Evolutionary conservation across 169 alveolate genomes (phyloP).

Genomic region (Plasmodium billcollinsi): DNA sequence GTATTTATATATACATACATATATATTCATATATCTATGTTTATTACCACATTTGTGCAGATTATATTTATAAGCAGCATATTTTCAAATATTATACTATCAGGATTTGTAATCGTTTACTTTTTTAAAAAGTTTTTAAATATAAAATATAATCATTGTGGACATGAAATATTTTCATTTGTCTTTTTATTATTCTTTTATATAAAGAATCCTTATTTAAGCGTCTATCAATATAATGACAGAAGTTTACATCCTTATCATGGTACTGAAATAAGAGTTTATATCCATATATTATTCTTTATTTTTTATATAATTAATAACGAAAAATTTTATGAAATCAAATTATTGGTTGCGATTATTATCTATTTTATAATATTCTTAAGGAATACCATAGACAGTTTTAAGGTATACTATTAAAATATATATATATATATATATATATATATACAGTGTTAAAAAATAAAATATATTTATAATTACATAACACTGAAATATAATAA

Average conservation of each 20-base stretch:
- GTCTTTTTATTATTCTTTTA: slow-evolving; percentile 54
- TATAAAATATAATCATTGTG: slow-evolving; percentile 44
- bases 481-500: too few species aligned
- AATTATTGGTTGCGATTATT: slow-evolving; percentile 39
- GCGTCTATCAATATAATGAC: slow-evolving; percentile 52
- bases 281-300: slow-evolving; percentile 37
- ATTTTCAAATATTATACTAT: slow-evolving; percentile 14
- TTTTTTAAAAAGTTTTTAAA: slow-evolving; percentile 64
- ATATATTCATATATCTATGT: background rate
- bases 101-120: slow-evolving; percentile 52
- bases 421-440: background rate
- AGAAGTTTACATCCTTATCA: slow-evolving; percentile 68
- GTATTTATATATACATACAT: background rate
- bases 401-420: slow-evolving; percentile 27
- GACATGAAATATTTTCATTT: slow-evolving; percentile 53
- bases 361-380: slow-evolving; percentile 37
- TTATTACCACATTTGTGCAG: slow-evolving; percentile 7
- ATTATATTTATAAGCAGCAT: slow-evolving; percentile 35
- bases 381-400: slow-evolving; percentile 30
- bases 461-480: too few species aligned
- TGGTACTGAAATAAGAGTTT: slow-evolving; percentile 62
- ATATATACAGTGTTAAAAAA: background rate
- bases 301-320: slow-evolving; percentile 24
- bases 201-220: slow-evolving; percentile 55
- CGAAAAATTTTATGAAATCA: slow-evolving; percentile 50